Conservation (phyloP, 129 eudicot genomes). For the Artemisia argyi region DNA sequence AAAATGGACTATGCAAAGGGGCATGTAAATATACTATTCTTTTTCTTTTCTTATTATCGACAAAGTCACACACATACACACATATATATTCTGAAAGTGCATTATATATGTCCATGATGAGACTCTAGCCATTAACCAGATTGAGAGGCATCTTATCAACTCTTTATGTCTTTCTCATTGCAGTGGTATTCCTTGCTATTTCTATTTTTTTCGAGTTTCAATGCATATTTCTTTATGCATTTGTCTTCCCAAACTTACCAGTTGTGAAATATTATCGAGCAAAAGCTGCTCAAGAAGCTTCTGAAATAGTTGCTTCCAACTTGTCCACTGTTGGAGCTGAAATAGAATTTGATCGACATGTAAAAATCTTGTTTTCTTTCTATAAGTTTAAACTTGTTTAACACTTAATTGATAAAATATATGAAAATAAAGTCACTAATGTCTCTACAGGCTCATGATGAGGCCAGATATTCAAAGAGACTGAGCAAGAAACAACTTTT, state of each 20-base stretch:
- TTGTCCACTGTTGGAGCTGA: slow-evolving; percentile 61
- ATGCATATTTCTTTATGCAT: slow-evolving; percentile 58
- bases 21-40: slow-evolving; percentile 33
- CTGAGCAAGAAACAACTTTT: slow-evolving; percentile 49
- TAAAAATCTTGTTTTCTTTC: too few relatives aligned
- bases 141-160: too few relatives aligned
- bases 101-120: too few relatives aligned
- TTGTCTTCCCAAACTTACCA: slow-evolving; percentile 52
- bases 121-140: too few relatives aligned
- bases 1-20: slow-evolving; percentile 58
- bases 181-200: slow-evolving; percentile 63
- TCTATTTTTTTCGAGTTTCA: slow-evolving; percentile 53
- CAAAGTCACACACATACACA: neutral
- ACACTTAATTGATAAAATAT: too few relatives aligned
- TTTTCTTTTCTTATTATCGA: too few relatives aligned
- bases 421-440: too few relatives aligned
- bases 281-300: slow-evolving; percentile 68
- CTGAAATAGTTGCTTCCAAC: slow-evolving; percentile 60
- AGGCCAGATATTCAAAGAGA: slow-evolving; percentile 31
- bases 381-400: too few relatives aligned
- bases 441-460: slow-evolving; percentile 29
- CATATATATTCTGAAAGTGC: neutral
- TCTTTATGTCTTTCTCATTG: slow-evolving; percentile 22
- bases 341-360: too few relatives aligned
- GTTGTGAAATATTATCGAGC: slow-evolving; percentile 65